Conservation (phyloP, 2,329 filamentous ascomycete genomes). For the Sarocladium kiliense region DNA sequence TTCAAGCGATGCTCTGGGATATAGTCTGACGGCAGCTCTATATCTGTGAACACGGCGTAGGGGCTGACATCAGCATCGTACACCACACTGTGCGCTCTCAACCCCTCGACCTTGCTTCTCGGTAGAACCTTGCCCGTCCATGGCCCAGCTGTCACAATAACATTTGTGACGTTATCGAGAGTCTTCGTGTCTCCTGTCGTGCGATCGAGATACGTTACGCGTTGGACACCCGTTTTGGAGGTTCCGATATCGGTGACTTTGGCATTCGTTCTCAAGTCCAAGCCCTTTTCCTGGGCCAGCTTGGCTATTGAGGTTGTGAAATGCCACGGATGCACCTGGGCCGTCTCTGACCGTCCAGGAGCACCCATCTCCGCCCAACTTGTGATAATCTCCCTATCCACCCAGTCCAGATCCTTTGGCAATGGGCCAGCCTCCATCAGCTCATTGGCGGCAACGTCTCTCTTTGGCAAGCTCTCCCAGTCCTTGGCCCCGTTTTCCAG, state of each 20-base stretch:
- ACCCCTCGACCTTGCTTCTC: slow-evolving; percentile 49
- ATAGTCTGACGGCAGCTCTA: slow-evolving; percentile 65
- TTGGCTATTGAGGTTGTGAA: slow-evolving; percentile 83
- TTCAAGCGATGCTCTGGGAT: slow-evolving; percentile 43
- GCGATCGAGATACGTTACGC: slow-evolving; percentile 56
- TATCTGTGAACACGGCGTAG: slow-evolving; percentile 82
- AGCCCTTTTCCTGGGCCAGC: slow-evolving; percentile 66
- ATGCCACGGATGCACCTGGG: slow-evolving; percentile 87
- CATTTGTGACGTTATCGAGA: slow-evolving; percentile 44
- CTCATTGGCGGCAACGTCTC: slow-evolving; percentile 41
- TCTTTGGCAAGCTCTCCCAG: slow-evolving; percentile 60
- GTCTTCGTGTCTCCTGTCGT: slow-evolving; percentile 26
- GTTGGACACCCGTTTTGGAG: slow-evolving; percentile 45
- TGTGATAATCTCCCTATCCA: slow-evolving; percentile 60
- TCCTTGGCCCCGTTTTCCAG: slow-evolving; percentile 28
- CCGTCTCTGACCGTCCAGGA: slow-evolving; percentile 66
- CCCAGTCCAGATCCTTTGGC: slow-evolving; percentile 79
- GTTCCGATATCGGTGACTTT: slow-evolving; percentile 63
- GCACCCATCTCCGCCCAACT: slow-evolving; percentile 78
- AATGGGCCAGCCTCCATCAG: slow-evolving; percentile 54
- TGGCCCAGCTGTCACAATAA: slow-evolving; percentile 53
- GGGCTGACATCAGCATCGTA: slow-evolving; percentile 61
- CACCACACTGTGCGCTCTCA: slow-evolving; percentile 62
- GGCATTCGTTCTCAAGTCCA: slow-evolving; percentile 60
- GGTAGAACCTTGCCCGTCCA: slow-evolving; percentile 60